Conservation (phyloP, 176 grass and related monocot genomes). For the Carex littledalei region DNA sequence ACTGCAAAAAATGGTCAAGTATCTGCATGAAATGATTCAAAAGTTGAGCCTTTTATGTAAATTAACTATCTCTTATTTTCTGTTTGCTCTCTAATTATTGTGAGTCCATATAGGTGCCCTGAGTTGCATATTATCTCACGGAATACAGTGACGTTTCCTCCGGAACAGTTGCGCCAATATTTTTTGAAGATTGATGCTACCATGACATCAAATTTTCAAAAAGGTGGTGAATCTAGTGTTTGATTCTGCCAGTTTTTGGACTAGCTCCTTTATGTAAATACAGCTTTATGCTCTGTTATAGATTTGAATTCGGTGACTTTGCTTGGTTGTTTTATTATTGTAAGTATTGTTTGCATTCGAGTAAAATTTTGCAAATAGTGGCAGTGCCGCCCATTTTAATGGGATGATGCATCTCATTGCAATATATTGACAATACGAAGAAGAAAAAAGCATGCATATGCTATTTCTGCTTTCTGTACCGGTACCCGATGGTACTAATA, state of each 20-base stretch:
- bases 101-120: conserved; percentile 8
- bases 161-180: neutral
- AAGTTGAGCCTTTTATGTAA: neutral
- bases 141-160: neutral
- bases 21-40: neutral
- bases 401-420: neutral
- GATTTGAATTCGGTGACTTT: neutral
- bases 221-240: neutral
- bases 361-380: neutral
- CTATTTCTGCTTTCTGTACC: neutral
- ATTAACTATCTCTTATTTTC: neutral
- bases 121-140: neutral
- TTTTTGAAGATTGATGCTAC: neutral
- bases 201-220: neutral
- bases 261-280: neutral
- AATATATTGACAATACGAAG: neutral
- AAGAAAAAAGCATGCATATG: neutral
- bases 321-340: neutral
- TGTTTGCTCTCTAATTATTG: neutral
- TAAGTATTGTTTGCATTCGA: neutral
- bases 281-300: neutral
- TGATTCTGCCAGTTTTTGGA: neutral
- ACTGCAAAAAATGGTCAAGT: neutral
- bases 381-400: neutral
- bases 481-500: neutral